phyloP scores from a whole-genome alignment of 495 filamentous ascomycete genomes.

The Penicillium argentinense region DNA sequence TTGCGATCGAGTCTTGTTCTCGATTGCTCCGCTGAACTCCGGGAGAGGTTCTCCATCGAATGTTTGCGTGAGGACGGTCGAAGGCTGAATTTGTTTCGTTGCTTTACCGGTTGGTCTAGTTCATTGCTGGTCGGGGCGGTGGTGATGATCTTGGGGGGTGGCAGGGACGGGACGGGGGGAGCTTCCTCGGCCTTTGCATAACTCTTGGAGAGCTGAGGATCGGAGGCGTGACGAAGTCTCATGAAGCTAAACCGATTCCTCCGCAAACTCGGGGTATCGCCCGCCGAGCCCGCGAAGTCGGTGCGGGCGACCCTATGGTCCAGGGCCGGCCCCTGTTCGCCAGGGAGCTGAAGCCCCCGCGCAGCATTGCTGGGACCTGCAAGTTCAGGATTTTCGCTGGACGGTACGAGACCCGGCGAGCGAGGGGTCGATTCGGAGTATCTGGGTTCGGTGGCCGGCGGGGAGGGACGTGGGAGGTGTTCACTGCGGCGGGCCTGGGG shows the following conservation, averaged over 20 bases:
- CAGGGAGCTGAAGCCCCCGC: slow-evolving; percentile 13
- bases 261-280: slow-evolving; percentile 30
- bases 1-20: slow-evolving; percentile 20
- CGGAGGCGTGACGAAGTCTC: slow-evolving; percentile 89
- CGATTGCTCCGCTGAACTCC: slow-evolving; percentile 12
- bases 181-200: slow-evolving; percentile 65
- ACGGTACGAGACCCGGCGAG: slow-evolving; percentile 17
- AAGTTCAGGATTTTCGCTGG: not conserved
- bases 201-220: slow-evolving; percentile 84
- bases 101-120: slow-evolving; percentile 50
- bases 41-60: slow-evolving; percentile 35
- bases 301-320: slow-evolving; percentile 16
- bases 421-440: slow-evolving; percentile 43
- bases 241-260: slow-evolving; percentile 81
- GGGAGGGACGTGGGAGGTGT: slow-evolving; percentile 40
- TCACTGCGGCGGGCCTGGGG: slow-evolving; percentile 43
- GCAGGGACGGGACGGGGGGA: slow-evolving; percentile 77
- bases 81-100: slow-evolving; percentile 40
- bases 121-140: slow-evolving; percentile 81
- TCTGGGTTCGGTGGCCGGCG: slow-evolving; percentile 34
- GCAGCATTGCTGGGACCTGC: slow-evolving; percentile 11
- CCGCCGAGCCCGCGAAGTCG: slow-evolving; percentile 14
- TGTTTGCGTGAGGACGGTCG: slow-evolving; percentile 32
- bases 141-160: slow-evolving; percentile 86
- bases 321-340: slow-evolving; percentile 8